phyloP scores from a whole-genome alignment of 306 rosid species.

The Quillaja saponaria region DNA sequence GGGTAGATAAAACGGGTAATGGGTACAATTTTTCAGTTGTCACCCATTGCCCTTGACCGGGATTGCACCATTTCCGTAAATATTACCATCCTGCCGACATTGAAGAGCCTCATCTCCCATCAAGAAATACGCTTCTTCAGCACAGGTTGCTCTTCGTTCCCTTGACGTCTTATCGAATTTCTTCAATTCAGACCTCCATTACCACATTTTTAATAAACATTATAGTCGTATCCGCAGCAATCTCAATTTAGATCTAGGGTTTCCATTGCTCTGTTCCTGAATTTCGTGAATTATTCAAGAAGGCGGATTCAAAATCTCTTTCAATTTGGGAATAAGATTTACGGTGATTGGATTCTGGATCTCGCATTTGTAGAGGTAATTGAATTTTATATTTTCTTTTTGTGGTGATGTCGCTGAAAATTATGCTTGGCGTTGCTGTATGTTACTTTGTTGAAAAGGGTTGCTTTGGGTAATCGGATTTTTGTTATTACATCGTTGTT shows the following conservation, averaged over 20 bases:
- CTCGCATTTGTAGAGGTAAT: slow-evolving; percentile 45
- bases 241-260: slow-evolving; percentile 44
- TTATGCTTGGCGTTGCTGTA: too few species aligned
- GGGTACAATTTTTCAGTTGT: too few species aligned
- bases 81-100: too few species aligned
- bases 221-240: neutral
- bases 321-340: neutral
- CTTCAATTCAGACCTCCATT: neutral
- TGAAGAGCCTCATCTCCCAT: too few species aligned
- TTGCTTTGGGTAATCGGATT: too few species aligned
- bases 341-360: slow-evolving; percentile 42
- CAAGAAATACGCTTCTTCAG: neutral
- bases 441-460: too few species aligned
- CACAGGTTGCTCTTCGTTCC: neutral
- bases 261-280: slow-evolving; percentile 21
- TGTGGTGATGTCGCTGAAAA: too few species aligned
- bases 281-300: neutral
- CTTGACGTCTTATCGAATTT: neutral
- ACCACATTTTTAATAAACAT: neutral
- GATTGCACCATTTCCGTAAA: too few species aligned
- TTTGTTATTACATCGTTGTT: too few species aligned
- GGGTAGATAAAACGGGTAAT: too few species aligned
- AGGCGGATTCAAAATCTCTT: neutral
- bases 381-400: neutral
- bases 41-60: too few species aligned